phyloP scores from a whole-genome alignment of 2,329 filamentous ascomycete species.

The Didymella arachidicola region DNA sequence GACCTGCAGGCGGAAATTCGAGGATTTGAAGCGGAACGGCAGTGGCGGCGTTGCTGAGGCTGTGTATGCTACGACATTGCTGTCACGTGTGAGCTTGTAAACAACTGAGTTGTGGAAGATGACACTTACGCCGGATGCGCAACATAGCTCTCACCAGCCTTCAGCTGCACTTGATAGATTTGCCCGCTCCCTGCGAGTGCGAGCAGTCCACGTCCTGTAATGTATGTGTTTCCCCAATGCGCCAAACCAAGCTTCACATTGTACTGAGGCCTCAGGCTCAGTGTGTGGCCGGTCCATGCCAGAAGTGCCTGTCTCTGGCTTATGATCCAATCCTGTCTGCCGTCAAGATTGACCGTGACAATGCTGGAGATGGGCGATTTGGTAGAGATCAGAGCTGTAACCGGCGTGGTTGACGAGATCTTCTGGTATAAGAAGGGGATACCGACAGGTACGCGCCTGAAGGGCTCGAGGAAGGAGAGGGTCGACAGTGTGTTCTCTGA shows the following conservation, averaged over 20 bases:
- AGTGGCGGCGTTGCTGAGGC: slow-evolving; percentile 75
- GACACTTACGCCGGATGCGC: slow-evolving; percentile 71
- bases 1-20: slow-evolving; percentile 76
- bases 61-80: slow-evolving; percentile 90
- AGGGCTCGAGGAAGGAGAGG: slow-evolving; percentile 83
- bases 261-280: slow-evolving; percentile 76
- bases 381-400: slow-evolving; percentile 87
- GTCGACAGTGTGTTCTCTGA: slow-evolving; percentile 91
- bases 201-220: slow-evolving; percentile 86
- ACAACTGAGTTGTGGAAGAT: neutral
- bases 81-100: slow-evolving; percentile 41
- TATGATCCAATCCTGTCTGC: slow-evolving; percentile 94
- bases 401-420: slow-evolving; percentile 82
- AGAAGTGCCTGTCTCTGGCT: slow-evolving; percentile 85
- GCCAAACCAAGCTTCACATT: slow-evolving; percentile 78
- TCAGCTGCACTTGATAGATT: slow-evolving; percentile 83
- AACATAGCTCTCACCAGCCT: slow-evolving; percentile 85
- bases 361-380: slow-evolving; percentile 88
- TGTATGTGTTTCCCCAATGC: slow-evolving; percentile 88
- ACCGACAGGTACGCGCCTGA: slow-evolving; percentile 79
- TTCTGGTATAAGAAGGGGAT: slow-evolving; percentile 95
- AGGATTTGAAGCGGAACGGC: slow-evolving; percentile 87
- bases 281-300: slow-evolving; percentile 94
- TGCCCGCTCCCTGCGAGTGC: slow-evolving; percentile 87
- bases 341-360: slow-evolving; percentile 86